Percentiles rank a stretch among this genome's conserved stretches.
Conservation (phyloP, 73 alveolate genomes). For the Symbiodinium natans region DNA sequence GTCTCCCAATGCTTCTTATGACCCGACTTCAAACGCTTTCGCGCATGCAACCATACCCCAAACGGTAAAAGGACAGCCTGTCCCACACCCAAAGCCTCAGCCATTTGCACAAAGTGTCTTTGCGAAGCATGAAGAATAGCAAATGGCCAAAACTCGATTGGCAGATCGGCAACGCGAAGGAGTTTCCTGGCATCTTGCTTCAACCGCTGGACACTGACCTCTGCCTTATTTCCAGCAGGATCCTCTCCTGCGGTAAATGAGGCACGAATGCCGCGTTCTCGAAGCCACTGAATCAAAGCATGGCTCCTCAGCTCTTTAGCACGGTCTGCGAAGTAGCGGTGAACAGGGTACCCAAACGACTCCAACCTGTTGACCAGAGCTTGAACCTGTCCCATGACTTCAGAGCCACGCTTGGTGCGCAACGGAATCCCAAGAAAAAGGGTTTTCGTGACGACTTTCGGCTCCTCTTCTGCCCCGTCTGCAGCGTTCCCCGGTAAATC, state of each 20-base stretch:
- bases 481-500: background rate
- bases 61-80: background rate
- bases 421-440: background rate
- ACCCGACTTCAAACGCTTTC: background rate
- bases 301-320: background rate
- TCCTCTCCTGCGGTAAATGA: background rate
- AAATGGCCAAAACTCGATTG: background rate
- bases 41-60: background rate
- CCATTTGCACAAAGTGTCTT: background rate
- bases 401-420: background rate
- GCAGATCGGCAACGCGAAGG: too few relatives aligned
- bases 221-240: background rate
- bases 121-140: background rate
- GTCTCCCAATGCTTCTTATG: background rate
- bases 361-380: background rate
- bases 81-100: background rate
- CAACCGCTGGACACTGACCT: background rate
- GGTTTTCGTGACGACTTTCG: background rate
- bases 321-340: background rate
- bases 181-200: too few relatives aligned
- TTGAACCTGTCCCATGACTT: background rate
- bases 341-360: background rate
- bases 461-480: background rate
- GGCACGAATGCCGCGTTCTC: background rate
- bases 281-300: background rate